Conservation (phyloP, 2,329 filamentous ascomycete genomes). For the Cercospora nicotianae region DNA sequence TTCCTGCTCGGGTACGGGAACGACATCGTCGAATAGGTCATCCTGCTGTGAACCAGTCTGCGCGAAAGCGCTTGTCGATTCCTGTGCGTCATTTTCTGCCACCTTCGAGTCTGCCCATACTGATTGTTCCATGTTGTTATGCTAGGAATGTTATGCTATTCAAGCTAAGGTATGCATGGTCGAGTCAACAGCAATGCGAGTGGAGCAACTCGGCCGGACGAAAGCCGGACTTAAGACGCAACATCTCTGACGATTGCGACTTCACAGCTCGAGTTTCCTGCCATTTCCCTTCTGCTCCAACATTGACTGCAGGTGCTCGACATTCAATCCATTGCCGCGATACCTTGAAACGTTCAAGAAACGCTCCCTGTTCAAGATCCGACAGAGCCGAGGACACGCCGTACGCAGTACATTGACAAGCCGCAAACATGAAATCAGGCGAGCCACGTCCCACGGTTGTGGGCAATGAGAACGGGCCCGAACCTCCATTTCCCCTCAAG, state of each 20-base stretch:
- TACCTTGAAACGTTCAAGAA: neutral
- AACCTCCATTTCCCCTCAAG: slow-evolving; percentile 75
- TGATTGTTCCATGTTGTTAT: slow-evolving; percentile 9
- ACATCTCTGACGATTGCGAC: slow-evolving; percentile 1
- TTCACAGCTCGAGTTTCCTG: neutral
- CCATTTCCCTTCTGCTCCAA: neutral
- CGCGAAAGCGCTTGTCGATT: slow-evolving; percentile 28
- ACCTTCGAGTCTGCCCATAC: slow-evolving; percentile 1
- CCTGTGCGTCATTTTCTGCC: neutral
- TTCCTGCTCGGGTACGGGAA: slow-evolving; percentile 41
- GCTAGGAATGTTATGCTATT: neutral
- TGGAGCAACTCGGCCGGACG: neutral
- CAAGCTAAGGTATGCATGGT: neutral
- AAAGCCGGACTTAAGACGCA: neutral
- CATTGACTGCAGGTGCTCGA: neutral
- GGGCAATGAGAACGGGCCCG: slow-evolving; percentile 71
- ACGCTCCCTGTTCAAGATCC: neutral
- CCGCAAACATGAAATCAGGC: slow-evolving; percentile 42
- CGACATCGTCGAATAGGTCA: slow-evolving; percentile 39
- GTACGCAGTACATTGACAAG: neutral
- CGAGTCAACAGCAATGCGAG: neutral
- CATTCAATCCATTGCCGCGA: neutral
- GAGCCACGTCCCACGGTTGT: slow-evolving; percentile 66
- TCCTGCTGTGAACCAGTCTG: slow-evolving; percentile 39
- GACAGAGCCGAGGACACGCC: neutral